Evolutionary conservation across 202 grass and related monocot species (phyloP), one percentile per base, ranked within the genome.

Genomic region (Miscanthus sacchariflorus): DNA sequence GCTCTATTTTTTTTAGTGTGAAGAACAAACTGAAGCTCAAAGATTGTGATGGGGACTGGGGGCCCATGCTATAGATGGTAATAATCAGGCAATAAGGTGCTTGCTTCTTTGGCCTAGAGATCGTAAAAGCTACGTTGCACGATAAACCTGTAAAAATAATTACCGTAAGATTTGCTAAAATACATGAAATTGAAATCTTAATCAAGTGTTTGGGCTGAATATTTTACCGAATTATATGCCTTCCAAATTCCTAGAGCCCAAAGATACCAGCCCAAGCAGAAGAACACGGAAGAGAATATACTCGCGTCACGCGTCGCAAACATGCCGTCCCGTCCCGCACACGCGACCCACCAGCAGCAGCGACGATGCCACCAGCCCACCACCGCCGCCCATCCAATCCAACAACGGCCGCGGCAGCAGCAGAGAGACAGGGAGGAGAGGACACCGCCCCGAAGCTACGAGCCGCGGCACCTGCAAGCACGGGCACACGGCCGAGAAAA

Each of bases 401-500:
- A 46, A 13, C 80, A 78, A 12, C 82, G 35, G 24, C 85, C 48
- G 25, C 18, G 46, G 78, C 81, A 61, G 84, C 35, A n/a, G 79
- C 48, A 12, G 73, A 21, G 28, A 14, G 13, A 43, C 33, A 19
- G 4, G 61, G 27, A 69, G 61, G 21, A 25, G 14, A 54, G 12
- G 36, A 6, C 65, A 30, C 42, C 79, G 14, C 23, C 61, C 61
- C 76, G 2, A 61, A 66, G 24, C 78, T 4, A 54, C 27, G 46
- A 12, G 76, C 75, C 75, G 49, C 50, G 11, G 68, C 69, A 56
- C 12, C 54, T 25, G 38, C 81, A 36, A 42, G 23, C 67, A 82
- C 74, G 56, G 82, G 68, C 14, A 27, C 67, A 69, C 70, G 77
- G 46, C 82, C 71, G 69, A 81, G 69, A 91, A 87, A 73, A 76